Percentiles rank a stretch among this genome's conserved stretches.
These are phyloP conservation scores for Chloromonas sp. DNA, from an alignment of 163 green algal species.

Conservation along the genomic window DNA sequence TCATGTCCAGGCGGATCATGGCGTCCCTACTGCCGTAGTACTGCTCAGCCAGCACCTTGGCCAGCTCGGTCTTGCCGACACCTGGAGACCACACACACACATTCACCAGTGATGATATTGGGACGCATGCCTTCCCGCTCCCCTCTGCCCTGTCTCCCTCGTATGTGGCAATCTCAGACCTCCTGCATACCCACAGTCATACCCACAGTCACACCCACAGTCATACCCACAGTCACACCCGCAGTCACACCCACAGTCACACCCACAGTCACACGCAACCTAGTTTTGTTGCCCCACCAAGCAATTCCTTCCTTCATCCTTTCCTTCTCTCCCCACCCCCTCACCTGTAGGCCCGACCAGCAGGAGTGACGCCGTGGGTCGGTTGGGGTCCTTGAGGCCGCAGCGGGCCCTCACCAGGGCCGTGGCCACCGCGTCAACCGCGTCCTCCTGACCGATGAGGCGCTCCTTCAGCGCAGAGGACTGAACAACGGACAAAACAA, in stretches of 20 bases:
- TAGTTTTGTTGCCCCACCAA: no score
- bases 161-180: no score
- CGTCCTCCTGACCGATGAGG: conserved; percentile 84
- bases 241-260: neutral
- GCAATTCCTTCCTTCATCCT: no score
- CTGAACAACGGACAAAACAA: conserved; percentile 15
- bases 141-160: no score
- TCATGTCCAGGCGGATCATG: conserved; percentile 93
- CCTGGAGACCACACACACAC: conserved; percentile 32
- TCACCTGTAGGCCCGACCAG: conserved; percentile 83
- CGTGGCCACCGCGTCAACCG: conserved; percentile 62
- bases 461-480: conserved; percentile 35
- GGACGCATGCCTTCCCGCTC: no score
- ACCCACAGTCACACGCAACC: neutral
- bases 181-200: no score
- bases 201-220: no score
- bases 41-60: conserved; percentile 72
- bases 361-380: conserved; percentile 83
- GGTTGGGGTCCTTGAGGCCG: conserved; percentile 76
- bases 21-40: conserved; percentile 74
- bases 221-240: no score
- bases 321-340: neutral
- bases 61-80: conserved; percentile 95
- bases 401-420: conserved; percentile 67
- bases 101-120: neutral